These are phyloP conservation scores for Delitschia confertaspora DNA, from an alignment of 495 filamentous ascomycete genomes.

Conservation along the genomic window DNA sequence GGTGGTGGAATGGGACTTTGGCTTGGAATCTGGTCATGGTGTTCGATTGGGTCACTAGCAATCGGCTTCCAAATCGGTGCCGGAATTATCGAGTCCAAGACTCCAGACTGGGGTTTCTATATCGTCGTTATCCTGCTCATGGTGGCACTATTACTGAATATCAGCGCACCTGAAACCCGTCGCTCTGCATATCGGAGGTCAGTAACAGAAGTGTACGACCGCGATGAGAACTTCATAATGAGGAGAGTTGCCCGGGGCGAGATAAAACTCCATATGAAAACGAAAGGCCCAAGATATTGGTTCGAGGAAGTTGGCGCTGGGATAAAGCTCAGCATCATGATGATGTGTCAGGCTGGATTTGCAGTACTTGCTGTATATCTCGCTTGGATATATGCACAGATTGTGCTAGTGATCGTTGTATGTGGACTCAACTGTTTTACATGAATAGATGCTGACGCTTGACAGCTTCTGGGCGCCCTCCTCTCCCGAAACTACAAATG, in stretches of 20 bases:
- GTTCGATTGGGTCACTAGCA: conserved; percentile 56
- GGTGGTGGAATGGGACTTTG: conserved; percentile 69
- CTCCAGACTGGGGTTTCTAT: conserved; percentile 66
- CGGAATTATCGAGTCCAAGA: conserved; percentile 48
- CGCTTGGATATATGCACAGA: conserved; percentile 68
- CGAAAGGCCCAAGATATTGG: conserved; percentile 63
- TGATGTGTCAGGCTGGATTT: conserved; percentile 64
- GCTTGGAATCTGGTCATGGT: conserved; percentile 71
- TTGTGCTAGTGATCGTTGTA: conserved; percentile 58
- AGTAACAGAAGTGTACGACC: conserved; percentile 51
- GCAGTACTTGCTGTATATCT: conserved; percentile 59
- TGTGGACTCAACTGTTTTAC: conserved; percentile 13
- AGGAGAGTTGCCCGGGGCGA: conserved; percentile 59
- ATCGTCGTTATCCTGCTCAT: conserved; percentile 55
- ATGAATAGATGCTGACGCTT: neutral
- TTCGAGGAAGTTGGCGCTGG: conserved; percentile 64
- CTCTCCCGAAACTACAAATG: conserved; percentile 55
- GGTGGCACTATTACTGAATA: conserved; percentile 53
- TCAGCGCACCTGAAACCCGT: conserved; percentile 56
- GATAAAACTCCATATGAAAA: conserved; percentile 62
- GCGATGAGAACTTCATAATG: conserved; percentile 41
- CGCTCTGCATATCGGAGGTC: conserved; percentile 56
- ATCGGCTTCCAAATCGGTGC: conserved; percentile 63
- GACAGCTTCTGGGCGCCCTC: conserved; percentile 57
- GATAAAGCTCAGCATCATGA: conserved; percentile 53